Conservation (phyloP, 1,284 basidiomycete species). For the Cerrena zonata region DNA sequence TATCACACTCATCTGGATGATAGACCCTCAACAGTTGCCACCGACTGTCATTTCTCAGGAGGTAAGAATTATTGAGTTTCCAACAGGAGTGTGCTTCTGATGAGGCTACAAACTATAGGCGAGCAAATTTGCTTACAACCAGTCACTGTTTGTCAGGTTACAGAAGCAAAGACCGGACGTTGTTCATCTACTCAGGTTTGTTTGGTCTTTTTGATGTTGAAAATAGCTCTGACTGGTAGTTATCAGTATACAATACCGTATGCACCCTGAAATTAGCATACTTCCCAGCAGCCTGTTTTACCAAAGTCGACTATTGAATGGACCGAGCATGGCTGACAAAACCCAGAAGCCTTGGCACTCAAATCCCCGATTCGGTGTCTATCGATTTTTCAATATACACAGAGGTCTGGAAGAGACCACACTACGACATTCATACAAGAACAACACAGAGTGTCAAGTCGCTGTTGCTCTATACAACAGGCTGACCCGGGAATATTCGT, state of each 20-base stretch:
- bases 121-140: conserved; percentile 76
- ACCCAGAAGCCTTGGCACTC: conserved; percentile 86
- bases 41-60: conserved; percentile 91
- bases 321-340: conserved; percentile 81
- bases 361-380: conserved; percentile 76
- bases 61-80: conserved; percentile 31
- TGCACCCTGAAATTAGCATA: conserved; percentile 93
- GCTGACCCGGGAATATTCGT: conserved; percentile 62
- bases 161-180: conserved; percentile 74
- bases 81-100: background rate
- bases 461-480: conserved; percentile 79
- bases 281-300: conserved; percentile 93
- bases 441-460: conserved; percentile 70
- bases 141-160: conserved; percentile 90
- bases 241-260: conserved; percentile 92
- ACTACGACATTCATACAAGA: conserved; percentile 66
- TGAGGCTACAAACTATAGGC: conserved; percentile 42
- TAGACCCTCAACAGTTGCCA: conserved; percentile 94
- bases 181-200: conserved; percentile 85
- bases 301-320: conserved; percentile 74
- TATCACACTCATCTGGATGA: background rate
- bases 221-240: conserved; percentile 9
- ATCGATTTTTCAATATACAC: conserved; percentile 82
- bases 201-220: background rate
- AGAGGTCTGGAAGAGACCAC: conserved; percentile 50